Evolutionary conservation across 768 basidiomycete genomes (phyloP).

Genomic region (Mycena polygramma): DNA sequence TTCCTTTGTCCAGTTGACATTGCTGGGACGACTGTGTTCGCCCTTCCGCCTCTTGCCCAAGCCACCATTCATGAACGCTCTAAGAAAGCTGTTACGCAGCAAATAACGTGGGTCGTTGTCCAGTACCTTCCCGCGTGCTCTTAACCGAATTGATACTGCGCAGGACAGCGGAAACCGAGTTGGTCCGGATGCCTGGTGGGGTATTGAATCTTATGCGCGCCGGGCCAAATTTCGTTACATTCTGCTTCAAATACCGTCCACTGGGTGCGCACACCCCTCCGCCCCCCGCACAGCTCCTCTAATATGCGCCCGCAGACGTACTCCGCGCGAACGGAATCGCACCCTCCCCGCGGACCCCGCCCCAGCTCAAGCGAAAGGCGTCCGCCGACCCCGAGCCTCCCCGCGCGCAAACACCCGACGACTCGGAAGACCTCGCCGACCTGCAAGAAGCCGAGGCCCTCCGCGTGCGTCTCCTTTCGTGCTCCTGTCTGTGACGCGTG

Average conservation of each 20-base stretch:
- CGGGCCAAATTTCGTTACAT: slow-evolving; percentile 28
- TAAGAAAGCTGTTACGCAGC: slow-evolving; percentile 34
- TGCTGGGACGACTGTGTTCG: not conserved
- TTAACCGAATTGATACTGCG: not conserved
- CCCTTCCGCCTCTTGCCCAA: slow-evolving; percentile 47
- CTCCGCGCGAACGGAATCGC: slow-evolving; percentile 34
- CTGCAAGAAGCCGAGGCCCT: slow-evolving; percentile 3
- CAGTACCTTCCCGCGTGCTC: not conserved
- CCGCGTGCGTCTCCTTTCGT: slow-evolving; percentile 8
- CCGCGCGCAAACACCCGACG: not conserved
- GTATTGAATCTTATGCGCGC: not conserved
- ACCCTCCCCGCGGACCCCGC: not conserved
- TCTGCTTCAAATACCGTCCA: slow-evolving; percentile 34
- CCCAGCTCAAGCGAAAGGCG: slow-evolving; percentile 15
- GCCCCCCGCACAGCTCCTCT: too few relatives aligned
- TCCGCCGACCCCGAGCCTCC: not conserved
- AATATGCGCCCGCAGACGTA: slow-evolving; percentile 7
- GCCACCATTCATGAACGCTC: slow-evolving; percentile 29
- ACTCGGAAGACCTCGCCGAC: not conserved
- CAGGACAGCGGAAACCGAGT: slow-evolving; percentile 13
- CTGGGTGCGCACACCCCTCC: slow-evolving; percentile 7
- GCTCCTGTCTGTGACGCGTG: not conserved
- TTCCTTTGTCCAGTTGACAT: not conserved
- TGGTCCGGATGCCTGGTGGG: not conserved
- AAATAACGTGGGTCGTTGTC: slow-evolving; percentile 24